Evolutionary conservation across 1,284 basidiomycete genomes (phyloP), one percentile per base, ranked within the genome.

Genomic region (Filobasidium uniguttulatum): DNA sequence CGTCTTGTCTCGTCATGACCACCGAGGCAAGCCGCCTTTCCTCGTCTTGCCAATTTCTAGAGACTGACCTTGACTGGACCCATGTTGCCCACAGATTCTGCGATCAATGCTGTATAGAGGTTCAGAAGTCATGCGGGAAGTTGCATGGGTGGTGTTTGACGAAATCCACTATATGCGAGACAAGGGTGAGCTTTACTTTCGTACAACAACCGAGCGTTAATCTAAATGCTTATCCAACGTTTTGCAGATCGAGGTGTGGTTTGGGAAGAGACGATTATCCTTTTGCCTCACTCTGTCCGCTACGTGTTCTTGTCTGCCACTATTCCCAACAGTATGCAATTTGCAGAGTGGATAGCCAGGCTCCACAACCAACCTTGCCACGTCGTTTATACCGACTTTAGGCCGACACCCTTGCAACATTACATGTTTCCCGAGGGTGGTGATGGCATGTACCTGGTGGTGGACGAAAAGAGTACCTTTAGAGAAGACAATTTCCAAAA

Each of bases 81-180:
- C 8, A 9, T 41, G 17, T 28, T 6, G 3, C n/a, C n/a, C n/a
- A 5, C 52, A 93, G 87, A 98, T 99, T 82, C 70, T 99, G 50
- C 82, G 94, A 12, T 97, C 91, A 1, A 99, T 99, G 93, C 74
- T 99, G 30, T 99, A 99, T 66, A 82, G 94, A 50, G 94, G 94
- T 36, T 96, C 90, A 15, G 94, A 99, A 71, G 85, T 99, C 61
- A 96, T 98, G 87, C 85, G 94, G 55, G 94, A 99, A 73, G 93
- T 99, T 14, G 93, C 91, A 0, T 99, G 94, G 94, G 93, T 98
- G 55, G 80, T 99, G 54, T 99, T 98, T 65, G 94, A 99, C 67
- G 94, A 99, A 71, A 96, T 99, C 55, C 94, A 99, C 69, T 99
- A 98, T 72, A 98, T 98, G 94, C 84, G 94, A 57, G 94, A 98